These are phyloP conservation scores for Tritrichomonas foetus DNA, from an alignment of 208 protist genomes.

Conservation along the genomic window DNA sequence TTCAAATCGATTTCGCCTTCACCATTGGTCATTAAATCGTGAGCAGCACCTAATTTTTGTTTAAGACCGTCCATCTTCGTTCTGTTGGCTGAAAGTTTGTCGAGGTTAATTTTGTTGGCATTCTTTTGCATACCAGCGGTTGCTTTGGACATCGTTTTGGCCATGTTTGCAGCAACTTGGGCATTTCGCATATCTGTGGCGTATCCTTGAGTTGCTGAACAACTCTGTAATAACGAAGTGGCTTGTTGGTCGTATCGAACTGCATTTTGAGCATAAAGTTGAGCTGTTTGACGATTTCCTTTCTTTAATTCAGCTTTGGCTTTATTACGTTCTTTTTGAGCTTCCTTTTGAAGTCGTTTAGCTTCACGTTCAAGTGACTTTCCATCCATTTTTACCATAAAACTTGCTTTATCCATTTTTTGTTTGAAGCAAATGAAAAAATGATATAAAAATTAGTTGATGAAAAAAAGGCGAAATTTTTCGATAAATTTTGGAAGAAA, in stretches of 20 bases:
- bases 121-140: neutral
- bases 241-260: neutral
- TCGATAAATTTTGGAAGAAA: too few relatives aligned
- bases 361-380: neutral
- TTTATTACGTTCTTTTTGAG: neutral
- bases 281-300: neutral
- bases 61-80: neutral
- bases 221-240: neutral
- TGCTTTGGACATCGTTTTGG: neutral
- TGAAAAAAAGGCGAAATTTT: too few relatives aligned
- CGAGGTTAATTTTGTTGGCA: neutral
- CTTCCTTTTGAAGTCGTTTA: conserved; percentile 1
- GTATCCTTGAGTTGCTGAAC: neutral
- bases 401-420: neutral
- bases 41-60: neutral
- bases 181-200: conserved; percentile 6
- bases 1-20: neutral
- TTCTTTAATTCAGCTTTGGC: neutral
- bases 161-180: neutral
- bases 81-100: neutral
- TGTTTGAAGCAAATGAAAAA: too few relatives aligned
- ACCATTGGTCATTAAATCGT: neutral
- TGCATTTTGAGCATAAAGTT: conserved; percentile 25
- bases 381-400: neutral
- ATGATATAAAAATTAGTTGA: too few relatives aligned